Evolutionary conservation across 345 rosid genomes (phyloP).

Genomic region (Leavenworthia alabamica): DNA sequence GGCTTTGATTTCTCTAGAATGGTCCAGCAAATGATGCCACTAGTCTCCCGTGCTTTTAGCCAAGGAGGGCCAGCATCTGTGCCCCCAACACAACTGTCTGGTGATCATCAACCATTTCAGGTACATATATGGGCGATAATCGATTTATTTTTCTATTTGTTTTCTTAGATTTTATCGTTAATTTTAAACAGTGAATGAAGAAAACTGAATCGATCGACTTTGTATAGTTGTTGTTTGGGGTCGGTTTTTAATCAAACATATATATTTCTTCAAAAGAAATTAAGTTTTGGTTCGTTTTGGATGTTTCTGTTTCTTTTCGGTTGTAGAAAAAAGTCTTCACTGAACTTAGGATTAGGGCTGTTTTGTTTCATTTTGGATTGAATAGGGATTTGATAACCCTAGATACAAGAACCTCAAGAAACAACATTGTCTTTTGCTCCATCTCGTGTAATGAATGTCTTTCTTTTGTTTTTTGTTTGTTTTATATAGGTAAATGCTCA

Average conservation of each 20-base stretch:
- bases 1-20: slow-evolving; percentile 73
- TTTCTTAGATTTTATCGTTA: too few species aligned
- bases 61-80: slow-evolving; percentile 34
- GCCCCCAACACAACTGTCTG: slow-evolving; percentile 27
- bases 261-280: background rate
- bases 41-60: slow-evolving; percentile 74
- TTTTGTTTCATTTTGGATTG: background rate
- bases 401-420: background rate
- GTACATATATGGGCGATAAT: slow-evolving; percentile 21
- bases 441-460: background rate
- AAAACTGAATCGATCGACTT: background rate
- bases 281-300: background rate
- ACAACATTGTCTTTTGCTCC: background rate
- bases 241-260: background rate
- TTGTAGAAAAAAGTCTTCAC: background rate
- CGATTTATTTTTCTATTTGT: background rate
- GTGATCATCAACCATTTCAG: slow-evolving; percentile 40
- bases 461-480: background rate
- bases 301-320: background rate
- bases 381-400: too few species aligned
- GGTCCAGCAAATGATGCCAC: slow-evolving; percentile 94
- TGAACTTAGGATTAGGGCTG: background rate
- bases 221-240: background rate
- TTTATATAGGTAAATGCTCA: slow-evolving; percentile 39
- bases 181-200: background rate